Evolutionary conservation across 805 yeast species (phyloP), one percentile per base, ranked within the genome.

Genomic region (Spencermartinsiella europaea): DNA sequence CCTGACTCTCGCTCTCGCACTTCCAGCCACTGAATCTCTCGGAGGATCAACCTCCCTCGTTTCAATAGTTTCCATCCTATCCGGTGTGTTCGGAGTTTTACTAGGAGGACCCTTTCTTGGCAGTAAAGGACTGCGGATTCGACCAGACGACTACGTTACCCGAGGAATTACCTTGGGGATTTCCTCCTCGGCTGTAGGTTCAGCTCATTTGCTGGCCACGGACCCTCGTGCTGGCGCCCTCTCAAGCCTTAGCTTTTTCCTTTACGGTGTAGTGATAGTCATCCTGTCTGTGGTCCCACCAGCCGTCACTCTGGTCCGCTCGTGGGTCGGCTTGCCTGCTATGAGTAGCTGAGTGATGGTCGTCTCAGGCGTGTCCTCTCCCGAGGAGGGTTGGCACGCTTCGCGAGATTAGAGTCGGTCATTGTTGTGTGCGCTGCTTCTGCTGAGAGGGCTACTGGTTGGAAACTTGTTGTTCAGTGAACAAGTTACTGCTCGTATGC

Each of bases 191-290:
- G 95, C 95, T 1, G 83, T 85, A 42, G 86, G 89, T 3, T 83
- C 95, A 2, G 90, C 91, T 0, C 83, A 83, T 62, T 65, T 85
- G 40, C 64, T 85, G 31, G 76, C 76, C 21, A 73, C 74, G 27
- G 89, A 85, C 57, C 85, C 93, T 12, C 69, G 91, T 54, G 91
- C 93, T 14, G 90, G 89, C 1, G 86, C 89, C 2, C 77, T 85
- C 73, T 79, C 87, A 50, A 75, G 83, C 4, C 70, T 85, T 56
- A 74, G 85, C 51, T 85, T 85, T 64, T 79, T 82, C 17, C 60
- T 83, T 17, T 85, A 77, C 60, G 95, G 95, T 4, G 79, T 89
- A 0, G 61, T 79, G 14, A 80, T 85, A 86, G 79, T 85, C 37
- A 70, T 85, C 3, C 52, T 85, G 62, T 77, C 83, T 8, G 80